phyloP scores from a whole-genome alignment of 495 filamentous ascomycete species.

The Letharia columbiana region DNA sequence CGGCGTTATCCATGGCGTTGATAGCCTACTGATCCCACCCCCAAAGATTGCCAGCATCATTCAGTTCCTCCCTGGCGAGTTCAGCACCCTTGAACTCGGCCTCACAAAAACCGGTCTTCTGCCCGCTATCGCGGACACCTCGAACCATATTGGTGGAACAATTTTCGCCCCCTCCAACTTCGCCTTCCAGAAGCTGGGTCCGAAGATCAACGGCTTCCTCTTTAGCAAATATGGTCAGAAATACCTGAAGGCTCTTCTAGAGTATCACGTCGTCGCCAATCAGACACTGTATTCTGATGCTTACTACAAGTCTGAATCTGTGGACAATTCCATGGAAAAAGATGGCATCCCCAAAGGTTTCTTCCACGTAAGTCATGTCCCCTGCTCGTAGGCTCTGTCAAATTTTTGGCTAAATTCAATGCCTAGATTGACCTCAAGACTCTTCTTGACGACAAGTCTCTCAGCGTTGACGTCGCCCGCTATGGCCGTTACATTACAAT shows the following conservation, averaged over 20 bases:
- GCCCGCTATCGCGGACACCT: conserved; percentile 36
- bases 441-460: conserved; percentile 46
- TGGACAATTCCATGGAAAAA: conserved; percentile 11
- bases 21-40: conserved; percentile 65
- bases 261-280: conserved; percentile 69
- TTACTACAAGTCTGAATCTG: conserved; percentile 45
- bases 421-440: conserved; percentile 60
- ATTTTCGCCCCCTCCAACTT: conserved; percentile 69
- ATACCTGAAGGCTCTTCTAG: conserved; percentile 63
- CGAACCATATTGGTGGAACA: conserved; percentile 48
- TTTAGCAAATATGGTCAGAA: conserved; percentile 60
- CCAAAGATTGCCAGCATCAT: conserved; percentile 51
- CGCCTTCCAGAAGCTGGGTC: conserved; percentile 65
- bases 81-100: conserved; percentile 67
- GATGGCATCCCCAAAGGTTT: conserved; percentile 27
- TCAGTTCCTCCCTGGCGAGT: conserved; percentile 57
- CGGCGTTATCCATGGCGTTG: conserved; percentile 71
- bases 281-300: conserved; percentile 77
- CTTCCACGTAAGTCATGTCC: conserved; percentile 28
- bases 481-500: conserved; percentile 55
- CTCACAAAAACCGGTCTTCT: conserved; percentile 60
- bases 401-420: conserved; percentile 10
- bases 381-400: too few species aligned
- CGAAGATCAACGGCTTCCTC: conserved; percentile 62
- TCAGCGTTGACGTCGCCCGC: conserved; percentile 59